phyloP scores from a whole-genome alignment of 805 yeast species.

The Vanderwaltozyma tropicalis region DNA sequence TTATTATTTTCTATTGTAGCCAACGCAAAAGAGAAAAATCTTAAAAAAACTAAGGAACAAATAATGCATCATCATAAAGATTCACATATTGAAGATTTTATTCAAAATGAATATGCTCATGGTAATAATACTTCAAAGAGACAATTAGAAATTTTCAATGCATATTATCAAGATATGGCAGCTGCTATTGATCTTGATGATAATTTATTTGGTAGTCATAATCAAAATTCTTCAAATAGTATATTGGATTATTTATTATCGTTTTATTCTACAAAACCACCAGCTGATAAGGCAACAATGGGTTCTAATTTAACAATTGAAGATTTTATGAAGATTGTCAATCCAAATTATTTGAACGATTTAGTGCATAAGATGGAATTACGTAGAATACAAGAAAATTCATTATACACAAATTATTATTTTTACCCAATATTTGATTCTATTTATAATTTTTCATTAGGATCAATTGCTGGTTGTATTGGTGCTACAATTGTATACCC shows the following conservation, averaged over 20 bases:
- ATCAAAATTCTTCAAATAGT: constrained; percentile 5
- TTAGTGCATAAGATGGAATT: constrained; percentile 26
- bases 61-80: constrained; percentile 17
- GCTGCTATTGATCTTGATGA: constrained; percentile 15
- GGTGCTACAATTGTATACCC: constrained; percentile 99
- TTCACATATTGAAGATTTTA: constrained; percentile 19
- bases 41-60: constrained; percentile 3
- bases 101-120: constrained; percentile 20
- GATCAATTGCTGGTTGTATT: constrained; percentile 93
- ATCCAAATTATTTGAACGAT: constrained; percentile 32
- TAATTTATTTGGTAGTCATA: constrained; percentile 4
- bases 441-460: constrained; percentile 75
- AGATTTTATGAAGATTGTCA: constrained; percentile 33
- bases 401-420: constrained; percentile 28
- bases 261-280: constrained; percentile 1
- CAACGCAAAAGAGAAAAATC: constrained; percentile 25
- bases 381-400: constrained; percentile 18
- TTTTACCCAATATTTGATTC: constrained; percentile 71
- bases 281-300: constrained; percentile 11
- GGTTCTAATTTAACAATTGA: constrained; percentile 27
- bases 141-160: constrained; percentile 19
- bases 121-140: constrained; percentile 13
- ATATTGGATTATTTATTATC: constrained; percentile 11
- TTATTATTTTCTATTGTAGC: constrained; percentile 30
- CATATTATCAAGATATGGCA: constrained; percentile 18